phyloP scores from a whole-genome alignment of 805 yeast species.

The Pichia cabralensis region DNA sequence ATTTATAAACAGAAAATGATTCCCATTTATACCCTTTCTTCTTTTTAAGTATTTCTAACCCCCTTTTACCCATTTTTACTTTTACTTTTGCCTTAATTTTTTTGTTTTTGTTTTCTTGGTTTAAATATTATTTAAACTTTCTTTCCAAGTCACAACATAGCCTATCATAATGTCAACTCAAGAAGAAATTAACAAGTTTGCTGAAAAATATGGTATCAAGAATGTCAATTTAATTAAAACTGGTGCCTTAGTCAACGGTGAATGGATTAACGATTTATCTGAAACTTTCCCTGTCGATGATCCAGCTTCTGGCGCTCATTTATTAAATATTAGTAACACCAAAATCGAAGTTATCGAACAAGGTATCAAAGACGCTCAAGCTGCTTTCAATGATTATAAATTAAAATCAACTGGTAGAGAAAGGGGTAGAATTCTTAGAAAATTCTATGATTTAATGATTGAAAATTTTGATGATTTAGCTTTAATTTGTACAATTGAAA shows the following conservation, averaged over 20 bases:
- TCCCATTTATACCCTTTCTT: no score
- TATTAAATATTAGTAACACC: slow-evolving; percentile 48
- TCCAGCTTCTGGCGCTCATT: slow-evolving; percentile 54
- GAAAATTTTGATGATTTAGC: slow-evolving; percentile 54
- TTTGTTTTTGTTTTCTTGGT: not conserved
- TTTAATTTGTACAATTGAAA: slow-evolving; percentile 61
- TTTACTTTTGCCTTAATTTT: not conserved
- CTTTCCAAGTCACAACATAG: no score
- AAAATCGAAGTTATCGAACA: slow-evolving; percentile 35
- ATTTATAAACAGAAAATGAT: no score
- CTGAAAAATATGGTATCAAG: slow-evolving; percentile 26
- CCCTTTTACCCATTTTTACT: not conserved
- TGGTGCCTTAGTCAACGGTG: slow-evolving; percentile 62
- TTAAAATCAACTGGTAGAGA: slow-evolving; percentile 41
- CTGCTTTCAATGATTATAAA: slow-evolving; percentile 60
- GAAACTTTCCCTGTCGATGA: slow-evolving; percentile 56
- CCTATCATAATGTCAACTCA: slow-evolving; percentile 18
- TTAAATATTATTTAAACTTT: no score
- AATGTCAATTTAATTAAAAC: slow-evolving; percentile 45
- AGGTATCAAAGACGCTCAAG: slow-evolving; percentile 60
- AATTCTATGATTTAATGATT: slow-evolving; percentile 62
- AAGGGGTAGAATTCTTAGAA: slow-evolving; percentile 45
- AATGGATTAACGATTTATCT: slow-evolving; percentile 45
- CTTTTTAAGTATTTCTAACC: no score
- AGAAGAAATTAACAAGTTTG: slow-evolving; percentile 19